These are phyloP conservation scores for Hansenula lynferdii DNA, from an alignment of 1,139 yeast species.

Conservation along the genomic window DNA sequence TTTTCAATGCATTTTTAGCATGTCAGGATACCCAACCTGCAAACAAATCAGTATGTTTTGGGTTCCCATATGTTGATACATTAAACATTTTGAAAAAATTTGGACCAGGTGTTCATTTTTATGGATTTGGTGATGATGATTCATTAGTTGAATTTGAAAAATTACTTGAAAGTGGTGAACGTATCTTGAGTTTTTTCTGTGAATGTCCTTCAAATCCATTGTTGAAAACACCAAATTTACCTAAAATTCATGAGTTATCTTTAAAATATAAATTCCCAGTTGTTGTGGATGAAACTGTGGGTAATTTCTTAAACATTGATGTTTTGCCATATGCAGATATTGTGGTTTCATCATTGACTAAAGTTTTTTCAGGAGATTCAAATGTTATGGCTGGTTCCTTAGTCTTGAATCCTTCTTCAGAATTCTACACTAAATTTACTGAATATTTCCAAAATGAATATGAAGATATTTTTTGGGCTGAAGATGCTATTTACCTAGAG, in stretches of 20 bases:
- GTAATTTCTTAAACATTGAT: slow-evolving; percentile 81
- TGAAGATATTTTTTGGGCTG: slow-evolving; percentile 85
- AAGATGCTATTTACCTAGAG: slow-evolving; percentile 89
- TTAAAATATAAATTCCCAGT: slow-evolving; percentile 68
- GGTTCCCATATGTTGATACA: slow-evolving; percentile 94
- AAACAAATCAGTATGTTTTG: slow-evolving; percentile 81
- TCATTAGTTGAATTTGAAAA: slow-evolving; percentile 64
- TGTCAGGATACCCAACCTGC: slow-evolving; percentile 38
- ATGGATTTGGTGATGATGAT: slow-evolving; percentile 76
- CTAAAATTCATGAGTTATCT: slow-evolving; percentile 58
- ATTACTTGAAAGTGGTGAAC: slow-evolving; percentile 56
- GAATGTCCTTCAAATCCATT: slow-evolving; percentile 95
- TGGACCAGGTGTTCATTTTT: slow-evolving; percentile 83
- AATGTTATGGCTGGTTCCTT: slow-evolving; percentile 94
- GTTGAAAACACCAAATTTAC: slow-evolving; percentile 75
- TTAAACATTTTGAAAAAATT: slow-evolving; percentile 78
- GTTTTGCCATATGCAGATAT: slow-evolving; percentile 81
- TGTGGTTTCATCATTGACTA: slow-evolving; percentile 82
- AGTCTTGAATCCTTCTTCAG: slow-evolving; percentile 66
- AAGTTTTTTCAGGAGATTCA: slow-evolving; percentile 91
- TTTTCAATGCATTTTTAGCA: slow-evolving; percentile 77
- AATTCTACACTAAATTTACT: slow-evolving; percentile 48
- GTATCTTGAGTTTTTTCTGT: slow-evolving; percentile 67
- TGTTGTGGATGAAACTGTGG: slow-evolving; percentile 91
- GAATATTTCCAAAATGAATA: slow-evolving; percentile 43